phyloP scores from a whole-genome alignment of 2,329 filamentous ascomycete species.

The Myriangium duriaei region DNA sequence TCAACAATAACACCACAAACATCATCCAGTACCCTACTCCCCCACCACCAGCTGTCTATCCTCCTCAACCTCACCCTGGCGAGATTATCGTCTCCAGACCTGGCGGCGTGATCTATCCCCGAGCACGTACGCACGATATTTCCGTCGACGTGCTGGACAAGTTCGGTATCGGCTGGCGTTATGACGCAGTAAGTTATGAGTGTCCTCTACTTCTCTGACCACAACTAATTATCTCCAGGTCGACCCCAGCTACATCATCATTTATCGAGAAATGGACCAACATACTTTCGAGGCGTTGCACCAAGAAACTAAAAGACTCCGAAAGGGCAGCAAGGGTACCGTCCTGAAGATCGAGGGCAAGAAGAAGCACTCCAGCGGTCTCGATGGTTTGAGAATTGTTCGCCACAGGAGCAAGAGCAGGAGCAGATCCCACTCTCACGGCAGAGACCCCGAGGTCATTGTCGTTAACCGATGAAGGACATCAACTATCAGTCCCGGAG shows the following conservation, averaged over 20 bases:
- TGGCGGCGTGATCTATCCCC: slow-evolving; percentile 2
- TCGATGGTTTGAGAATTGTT: slow-evolving; percentile 5
- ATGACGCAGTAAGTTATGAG: slow-evolving; percentile 3
- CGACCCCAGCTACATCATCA: slow-evolving; percentile 8
- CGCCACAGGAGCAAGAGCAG: slow-evolving; percentile 5
- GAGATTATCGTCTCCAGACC: slow-evolving; percentile 2
- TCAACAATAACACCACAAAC: slow-evolving; percentile 4
- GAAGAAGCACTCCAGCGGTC: slow-evolving; percentile 1
- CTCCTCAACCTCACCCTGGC: neutral
- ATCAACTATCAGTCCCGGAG: too few species aligned
- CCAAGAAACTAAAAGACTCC: slow-evolving; percentile 2
- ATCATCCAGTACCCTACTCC: slow-evolving; percentile 4
- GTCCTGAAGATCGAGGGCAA: slow-evolving; percentile 8
- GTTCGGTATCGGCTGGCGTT: slow-evolving; percentile 2
- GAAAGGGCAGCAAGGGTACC: slow-evolving; percentile 4
- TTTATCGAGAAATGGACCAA: slow-evolving; percentile 6
- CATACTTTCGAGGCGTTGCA: slow-evolving; percentile 5
- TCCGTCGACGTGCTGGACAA: slow-evolving; percentile 6
- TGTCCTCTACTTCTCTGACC: neutral
- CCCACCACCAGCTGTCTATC: neutral
- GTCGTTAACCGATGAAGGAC: too few species aligned
- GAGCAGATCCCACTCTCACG: slow-evolving; percentile 1
- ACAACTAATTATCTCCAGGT: neutral
- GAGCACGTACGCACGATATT: slow-evolving; percentile 7
- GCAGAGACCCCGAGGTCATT: too few species aligned